phyloP scores from a whole-genome alignment of 306 rosid genomes.

The Rosa rugosa region DNA sequence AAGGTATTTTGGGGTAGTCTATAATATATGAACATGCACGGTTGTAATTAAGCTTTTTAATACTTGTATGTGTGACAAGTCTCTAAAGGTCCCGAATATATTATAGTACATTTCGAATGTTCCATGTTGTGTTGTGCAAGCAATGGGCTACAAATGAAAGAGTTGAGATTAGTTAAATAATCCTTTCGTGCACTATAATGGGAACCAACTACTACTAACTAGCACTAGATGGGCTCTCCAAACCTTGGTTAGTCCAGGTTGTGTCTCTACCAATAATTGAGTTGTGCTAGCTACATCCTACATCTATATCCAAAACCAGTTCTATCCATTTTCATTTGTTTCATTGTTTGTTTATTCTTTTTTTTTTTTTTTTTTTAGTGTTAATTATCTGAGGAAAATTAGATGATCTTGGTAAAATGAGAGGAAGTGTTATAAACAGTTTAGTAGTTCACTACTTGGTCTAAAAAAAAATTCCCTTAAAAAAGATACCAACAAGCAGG shows the following conservation, averaged over 20 bases:
- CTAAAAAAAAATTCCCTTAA: too few species aligned
- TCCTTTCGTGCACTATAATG: conserved; percentile 31
- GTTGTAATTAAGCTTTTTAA: background rate
- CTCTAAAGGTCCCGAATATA: background rate
- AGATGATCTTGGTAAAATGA: too few species aligned
- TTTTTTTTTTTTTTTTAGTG: too few species aligned
- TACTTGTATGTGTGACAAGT: background rate
- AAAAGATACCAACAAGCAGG: too few species aligned
- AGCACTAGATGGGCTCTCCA: background rate
- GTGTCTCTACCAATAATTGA: conserved; percentile 17
- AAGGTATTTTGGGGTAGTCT: background rate
- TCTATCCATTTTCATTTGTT: background rate
- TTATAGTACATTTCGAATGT: background rate
- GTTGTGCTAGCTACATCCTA: background rate
- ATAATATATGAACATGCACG: background rate
- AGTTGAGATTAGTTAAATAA: conserved; percentile 25
- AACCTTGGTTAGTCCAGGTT: conserved; percentile 4
- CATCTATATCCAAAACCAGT: background rate
- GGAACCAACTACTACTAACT: conserved; percentile 12
- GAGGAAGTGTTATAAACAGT: too few species aligned
- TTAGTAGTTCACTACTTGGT: too few species aligned
- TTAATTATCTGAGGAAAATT: too few species aligned
- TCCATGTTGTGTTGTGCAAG: conserved; percentile 48
- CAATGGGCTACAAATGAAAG: conserved; percentile 42
- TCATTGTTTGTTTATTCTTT: too few species aligned